Base-by-base conservation (phyloP, 2,329 filamentous ascomycete genomes). In the Trichoderma brevicompactum region DNA sequence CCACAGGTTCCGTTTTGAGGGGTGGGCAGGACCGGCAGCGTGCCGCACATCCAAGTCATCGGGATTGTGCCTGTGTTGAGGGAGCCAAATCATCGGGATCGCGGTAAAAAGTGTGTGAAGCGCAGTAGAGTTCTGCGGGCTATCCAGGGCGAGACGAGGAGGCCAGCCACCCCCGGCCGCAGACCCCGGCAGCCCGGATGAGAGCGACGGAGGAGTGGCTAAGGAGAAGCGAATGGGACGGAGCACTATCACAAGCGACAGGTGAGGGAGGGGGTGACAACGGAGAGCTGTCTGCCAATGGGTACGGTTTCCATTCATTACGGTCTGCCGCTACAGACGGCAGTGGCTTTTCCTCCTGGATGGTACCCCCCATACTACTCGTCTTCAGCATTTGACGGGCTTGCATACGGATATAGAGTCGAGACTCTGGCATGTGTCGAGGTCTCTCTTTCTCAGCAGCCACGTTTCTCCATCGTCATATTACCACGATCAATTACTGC, bases 1-100 rank as follows among this genome's bases (percentile, higher is more conserved):
- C 44, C 67, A 61, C 56, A 9, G 49, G 50, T 65, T 55, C 62
- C 54, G 36, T 60, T 58, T 43, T 48, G 68, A 67, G 69, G 70
- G 67, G 67, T 67, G 67, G 67, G 36, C 64, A 67, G 66, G 69
- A 67, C 69, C 68, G 68, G 71, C 70, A 66, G 69, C 68, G 65
- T 69, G 67, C 69, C 69, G 70, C 67, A 54, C 65, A 54, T 66
- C 65, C 59, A 63, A 38, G 13, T 46, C 15, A 38, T 63, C 49
- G 59, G 59, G 40, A 54, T 63, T 38, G 49, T 53, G 49, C 49
- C 38, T 46, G 28, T 53, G 13, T 4, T 46, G 48, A 44, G 17
- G 49, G 59, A 54, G 46, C 59, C 49, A 53, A 54, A n/a, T 62
- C 56, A 17, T 61, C 56, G 54, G 56, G 43, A 65, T 55, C 23